Evolutionary conservation across 2,329 filamentous ascomycete genomes (phyloP).

Genomic region (Curvularia eragrostidis): DNA sequence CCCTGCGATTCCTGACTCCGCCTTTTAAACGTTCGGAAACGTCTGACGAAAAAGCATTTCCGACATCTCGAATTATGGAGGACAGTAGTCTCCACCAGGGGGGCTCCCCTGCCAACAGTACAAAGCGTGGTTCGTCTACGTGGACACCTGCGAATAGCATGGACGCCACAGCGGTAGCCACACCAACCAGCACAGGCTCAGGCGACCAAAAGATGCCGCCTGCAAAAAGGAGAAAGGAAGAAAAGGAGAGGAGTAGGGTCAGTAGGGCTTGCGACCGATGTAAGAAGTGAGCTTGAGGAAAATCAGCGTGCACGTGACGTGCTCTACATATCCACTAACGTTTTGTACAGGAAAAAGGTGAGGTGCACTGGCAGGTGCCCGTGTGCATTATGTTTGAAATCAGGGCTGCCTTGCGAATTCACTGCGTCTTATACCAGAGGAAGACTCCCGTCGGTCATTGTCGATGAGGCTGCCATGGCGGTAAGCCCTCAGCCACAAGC

Average conservation of each 20-base stretch:
- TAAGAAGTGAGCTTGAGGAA: conserved; percentile 51
- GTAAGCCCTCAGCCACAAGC: conserved; percentile 24
- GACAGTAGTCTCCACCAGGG: conserved; percentile 2
- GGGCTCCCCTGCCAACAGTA: not conserved
- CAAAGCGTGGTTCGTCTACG: conserved; percentile 15
- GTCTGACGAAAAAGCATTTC: not conserved
- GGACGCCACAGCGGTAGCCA: conserved; percentile 16
- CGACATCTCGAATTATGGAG: conserved; percentile 4
- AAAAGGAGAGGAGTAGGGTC: conserved; percentile 51
- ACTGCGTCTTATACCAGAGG: conserved; percentile 59
- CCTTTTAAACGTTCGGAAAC: conserved; percentile 8
- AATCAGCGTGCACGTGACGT: conserved; percentile 10
- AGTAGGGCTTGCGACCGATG: conserved; percentile 58
- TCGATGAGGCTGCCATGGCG: conserved; percentile 41
- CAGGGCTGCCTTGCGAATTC: conserved; percentile 55
- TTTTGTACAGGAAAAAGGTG: conserved; percentile 43
- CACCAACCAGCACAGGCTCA: conserved; percentile 24
- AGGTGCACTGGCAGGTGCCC: conserved; percentile 48
- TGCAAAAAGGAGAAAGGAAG: conserved; percentile 45
- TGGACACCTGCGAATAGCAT: conserved; percentile 27
- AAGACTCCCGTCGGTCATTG: conserved; percentile 51
- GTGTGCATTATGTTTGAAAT: conserved; percentile 42
- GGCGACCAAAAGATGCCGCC: conserved; percentile 33
- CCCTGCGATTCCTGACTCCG: conserved; percentile 8
- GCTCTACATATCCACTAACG: conserved; percentile 19